Base-by-base conservation (phyloP, 2,329 filamentous ascomycete species). In the Aurifilum marmelostoma region DNA sequence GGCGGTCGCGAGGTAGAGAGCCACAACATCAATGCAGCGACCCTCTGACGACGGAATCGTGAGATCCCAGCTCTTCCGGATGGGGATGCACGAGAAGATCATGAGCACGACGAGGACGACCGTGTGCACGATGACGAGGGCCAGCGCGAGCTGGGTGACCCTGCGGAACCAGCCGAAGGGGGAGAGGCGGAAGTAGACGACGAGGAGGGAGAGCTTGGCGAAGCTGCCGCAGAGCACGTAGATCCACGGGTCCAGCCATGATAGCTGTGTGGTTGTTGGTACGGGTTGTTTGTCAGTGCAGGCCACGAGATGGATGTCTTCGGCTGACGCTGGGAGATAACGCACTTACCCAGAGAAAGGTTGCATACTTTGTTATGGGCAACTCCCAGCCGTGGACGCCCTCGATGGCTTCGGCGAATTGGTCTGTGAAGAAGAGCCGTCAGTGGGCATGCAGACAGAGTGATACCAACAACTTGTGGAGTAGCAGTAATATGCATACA, bases 181-280 rank as follows among this genome's bases (percentile, higher is more conserved):
- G 21, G 47, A 24, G n/a, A 52, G 47, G 21, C 47, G 47, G 47
- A 52, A 24, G 47, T n/a, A 52, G 47, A 52, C 47, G 21, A n/a
- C 24, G 47, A 52, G 47, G 9, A 52, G 47, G 47, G 47, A 52
- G 21, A 52, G 47, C 47, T 52, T 52, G 2, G 47, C 47, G 24
- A 52, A 52, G 21, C 47, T 52, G 47, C 47, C 47, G n/a, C 47
- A 52, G 47, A 52, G 47, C 9, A 52, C 47, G 47, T 52, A 52
- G 47, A 52, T 52, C 47, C 47, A 52, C 12, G 47, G 47, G 21
- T 9, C 47, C 47, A 52, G 47, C 47, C 47, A 52, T 12, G 47
- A 52, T 11, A 52, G 47, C 47, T 52, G 21, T 24, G 21, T 12
- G 11, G 4, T 24, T n/a, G n/a, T n/a, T n/a, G n/a, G n/a, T n/a